Percentiles rank a stretch among this genome's conserved stretches.
Conservation (phyloP, 805 yeast species). For the Diddensiella transvaalensis region DNA sequence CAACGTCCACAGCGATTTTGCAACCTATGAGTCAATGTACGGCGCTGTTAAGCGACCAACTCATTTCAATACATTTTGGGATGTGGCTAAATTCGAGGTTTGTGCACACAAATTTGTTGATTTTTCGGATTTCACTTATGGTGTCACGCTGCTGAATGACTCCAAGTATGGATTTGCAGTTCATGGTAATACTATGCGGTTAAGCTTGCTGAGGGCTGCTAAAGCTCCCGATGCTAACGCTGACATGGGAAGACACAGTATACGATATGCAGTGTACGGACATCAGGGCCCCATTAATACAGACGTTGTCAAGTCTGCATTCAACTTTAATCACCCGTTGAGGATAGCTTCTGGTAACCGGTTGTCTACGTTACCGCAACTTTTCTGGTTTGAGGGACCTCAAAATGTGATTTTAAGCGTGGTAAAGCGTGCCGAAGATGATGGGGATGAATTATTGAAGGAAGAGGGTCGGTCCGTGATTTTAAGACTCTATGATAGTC, state of each 20-base stretch:
- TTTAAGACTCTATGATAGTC: conserved; percentile 75
- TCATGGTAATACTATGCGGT: conserved; percentile 73
- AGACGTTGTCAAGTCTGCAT: conserved; percentile 61
- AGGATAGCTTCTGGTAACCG: conserved; percentile 65
- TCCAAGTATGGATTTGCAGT: conserved; percentile 77
- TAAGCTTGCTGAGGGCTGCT: conserved; percentile 72
- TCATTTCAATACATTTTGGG: conserved; percentile 82
- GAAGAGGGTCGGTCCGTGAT: conserved; percentile 40
- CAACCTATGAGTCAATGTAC: conserved; percentile 78
- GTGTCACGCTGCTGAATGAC: conserved; percentile 70
- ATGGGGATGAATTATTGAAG: conserved; percentile 42
- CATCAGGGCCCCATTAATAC: conserved; percentile 56
- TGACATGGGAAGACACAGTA: conserved; percentile 72
- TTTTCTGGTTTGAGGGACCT: conserved; percentile 43
- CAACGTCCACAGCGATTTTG: conserved; percentile 59
- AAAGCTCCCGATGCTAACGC: conserved; percentile 81
- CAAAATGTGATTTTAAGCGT: conserved; percentile 64
- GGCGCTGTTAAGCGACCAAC: conserved; percentile 80
- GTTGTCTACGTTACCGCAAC: conserved; percentile 42
- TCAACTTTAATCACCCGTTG: conserved; percentile 56
- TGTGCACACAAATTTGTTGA: conserved; percentile 82
- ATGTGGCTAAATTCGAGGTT: conserved; percentile 80
- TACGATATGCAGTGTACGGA: conserved; percentile 70
- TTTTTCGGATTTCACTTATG: conserved; percentile 72
- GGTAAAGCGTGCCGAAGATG: conserved; percentile 84